These are phyloP conservation scores for Lathyrus oleraceus DNA, from an alignment of 306 rosid genomes.

Conservation along the genomic window DNA sequence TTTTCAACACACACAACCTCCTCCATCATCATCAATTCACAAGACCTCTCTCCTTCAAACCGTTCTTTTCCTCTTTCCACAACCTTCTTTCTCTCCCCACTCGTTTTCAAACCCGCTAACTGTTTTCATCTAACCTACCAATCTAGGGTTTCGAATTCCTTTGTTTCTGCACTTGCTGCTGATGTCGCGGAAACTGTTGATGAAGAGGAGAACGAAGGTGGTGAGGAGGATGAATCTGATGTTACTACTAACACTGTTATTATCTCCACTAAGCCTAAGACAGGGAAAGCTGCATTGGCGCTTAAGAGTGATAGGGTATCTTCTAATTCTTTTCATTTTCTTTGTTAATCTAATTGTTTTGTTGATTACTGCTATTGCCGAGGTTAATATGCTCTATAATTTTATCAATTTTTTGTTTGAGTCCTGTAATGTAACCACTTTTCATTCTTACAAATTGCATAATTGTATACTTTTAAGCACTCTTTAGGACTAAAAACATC, in stretches of 20 bases:
- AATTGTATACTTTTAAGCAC: no score
- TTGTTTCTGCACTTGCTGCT: conserved; percentile 55
- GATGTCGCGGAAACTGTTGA: conserved; percentile 55
- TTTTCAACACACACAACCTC: conserved; percentile 42
- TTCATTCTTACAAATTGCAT: no score
- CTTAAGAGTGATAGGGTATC: conserved; percentile 90
- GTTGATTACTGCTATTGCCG: background rate
- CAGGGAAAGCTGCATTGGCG: conserved; percentile 87
- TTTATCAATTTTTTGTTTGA: conserved; percentile 18
- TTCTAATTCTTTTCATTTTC: background rate
- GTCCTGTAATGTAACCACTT: no score
- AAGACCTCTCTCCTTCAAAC: conserved; percentile 55
- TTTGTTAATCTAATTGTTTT: background rate
- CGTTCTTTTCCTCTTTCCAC: conserved; percentile 52
- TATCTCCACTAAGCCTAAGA: conserved; percentile 61
- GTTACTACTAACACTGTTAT: conserved; percentile 2
- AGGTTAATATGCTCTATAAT: conserved; percentile 1
- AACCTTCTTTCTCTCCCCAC: conserved; percentile 47
- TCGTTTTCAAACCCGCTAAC: conserved; percentile 37
- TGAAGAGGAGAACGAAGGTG: conserved; percentile 36
- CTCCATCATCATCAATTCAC: background rate
- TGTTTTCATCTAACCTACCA: conserved; percentile 35
- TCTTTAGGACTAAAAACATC: no score
- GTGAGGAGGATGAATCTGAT: conserved; percentile 28
- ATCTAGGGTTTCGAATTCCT: conserved; percentile 33